These are phyloP conservation scores for Coemansia sp. DNA, from an alignment of 192 early-diverging fungal species.

Conservation along the genomic window DNA sequence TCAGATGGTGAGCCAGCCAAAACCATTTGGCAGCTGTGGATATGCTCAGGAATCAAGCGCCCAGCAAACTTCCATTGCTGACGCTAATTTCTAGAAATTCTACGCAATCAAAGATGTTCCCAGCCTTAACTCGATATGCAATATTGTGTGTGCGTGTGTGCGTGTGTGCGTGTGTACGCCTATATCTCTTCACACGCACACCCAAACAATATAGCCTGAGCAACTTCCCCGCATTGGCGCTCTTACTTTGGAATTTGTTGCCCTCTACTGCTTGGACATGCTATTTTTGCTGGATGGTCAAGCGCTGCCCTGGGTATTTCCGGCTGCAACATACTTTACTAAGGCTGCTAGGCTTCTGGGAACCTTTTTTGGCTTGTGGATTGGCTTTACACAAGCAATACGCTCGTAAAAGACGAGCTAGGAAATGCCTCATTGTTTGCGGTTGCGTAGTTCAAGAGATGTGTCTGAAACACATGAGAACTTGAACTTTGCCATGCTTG, in stretches of 20 bases:
- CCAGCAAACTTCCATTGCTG: no score
- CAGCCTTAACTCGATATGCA: not conserved
- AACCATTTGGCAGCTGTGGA: not conserved
- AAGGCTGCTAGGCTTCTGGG: not conserved
- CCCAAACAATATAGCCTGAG: not conserved
- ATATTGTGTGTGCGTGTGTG: no score
- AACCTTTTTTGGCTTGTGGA: not conserved
- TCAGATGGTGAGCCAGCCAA: not conserved
- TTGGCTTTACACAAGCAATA: not conserved
- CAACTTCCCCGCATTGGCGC: not conserved
- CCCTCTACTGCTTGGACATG: not conserved
- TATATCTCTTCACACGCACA: not conserved
- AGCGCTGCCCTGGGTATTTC: no score
- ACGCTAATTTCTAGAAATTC: no score
- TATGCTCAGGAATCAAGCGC: no score
- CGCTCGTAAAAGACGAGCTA: not conserved
- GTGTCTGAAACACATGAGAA: conserved; percentile 6
- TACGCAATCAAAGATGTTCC: no score
- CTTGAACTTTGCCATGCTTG: not conserved
- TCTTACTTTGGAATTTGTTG: not conserved
- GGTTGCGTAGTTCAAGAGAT: not conserved
- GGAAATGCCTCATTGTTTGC: not conserved
- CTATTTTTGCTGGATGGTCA: not conserved
- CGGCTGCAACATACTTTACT: no score
- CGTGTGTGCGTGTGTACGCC: not conserved